Percentiles rank a stretch among this genome's conserved stretches.
phyloP scores from a whole-genome alignment of 2,329 filamentous ascomycete genomes.

The Paracamarosporium sp. region DNA sequence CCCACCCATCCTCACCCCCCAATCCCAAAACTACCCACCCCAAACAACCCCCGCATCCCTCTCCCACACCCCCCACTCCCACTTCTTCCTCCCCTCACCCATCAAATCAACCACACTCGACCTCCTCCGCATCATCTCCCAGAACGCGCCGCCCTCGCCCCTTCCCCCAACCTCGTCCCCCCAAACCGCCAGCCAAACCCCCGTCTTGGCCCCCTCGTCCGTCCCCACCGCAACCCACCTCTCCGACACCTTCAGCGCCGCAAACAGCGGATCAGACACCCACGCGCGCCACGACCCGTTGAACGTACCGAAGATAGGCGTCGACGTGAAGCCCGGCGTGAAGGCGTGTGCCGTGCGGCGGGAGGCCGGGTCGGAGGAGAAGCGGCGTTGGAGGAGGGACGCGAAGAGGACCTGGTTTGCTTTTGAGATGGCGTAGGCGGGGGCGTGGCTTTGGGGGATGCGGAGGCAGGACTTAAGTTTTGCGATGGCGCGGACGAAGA shows the following conservation, averaged over 20 bases:
- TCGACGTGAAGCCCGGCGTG: not conserved
- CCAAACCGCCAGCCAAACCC: not conserved
- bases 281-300: not conserved
- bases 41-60: not conserved
- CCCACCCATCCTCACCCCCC: no score
- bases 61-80: not conserved
- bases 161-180: not conserved
- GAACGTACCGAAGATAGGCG: not conserved
- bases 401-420: not conserved
- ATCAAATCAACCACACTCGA: not conserved
- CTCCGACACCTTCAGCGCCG: not conserved
- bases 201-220: not conserved
- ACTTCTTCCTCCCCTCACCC: not conserved
- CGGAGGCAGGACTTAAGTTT: not conserved
- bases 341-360: not conserved
- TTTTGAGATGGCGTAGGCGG: not conserved
- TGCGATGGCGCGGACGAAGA: not conserved
- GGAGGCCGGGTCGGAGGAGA: not conserved
- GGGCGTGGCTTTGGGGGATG: not conserved
- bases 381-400: not conserved
- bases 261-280: not conserved
- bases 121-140: not conserved
- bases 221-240: not conserved
- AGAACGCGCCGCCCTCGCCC: not conserved
- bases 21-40: no score